Base-by-base conservation (phyloP, 352 stramenopile genomes). In the Labyrinthula sp. region DNA sequence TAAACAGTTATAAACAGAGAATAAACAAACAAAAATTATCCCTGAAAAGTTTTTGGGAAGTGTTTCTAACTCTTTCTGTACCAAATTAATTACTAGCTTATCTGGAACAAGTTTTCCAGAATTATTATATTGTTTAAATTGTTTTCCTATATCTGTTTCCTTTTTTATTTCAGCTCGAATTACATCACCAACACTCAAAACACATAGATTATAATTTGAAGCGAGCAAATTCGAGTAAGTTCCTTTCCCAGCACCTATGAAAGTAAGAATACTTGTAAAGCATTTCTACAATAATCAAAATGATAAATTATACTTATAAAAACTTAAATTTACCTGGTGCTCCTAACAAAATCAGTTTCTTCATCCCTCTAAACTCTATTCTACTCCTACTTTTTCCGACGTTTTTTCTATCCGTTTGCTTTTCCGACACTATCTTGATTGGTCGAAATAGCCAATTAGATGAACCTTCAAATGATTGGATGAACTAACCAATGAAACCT, bases 201-300 rank as follows among this genome's bases (percentile, higher is more conserved):
- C 79, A 27, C 75, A 75, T 56, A 85, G 79, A 41, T 75, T 50
- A 40, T 85, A 62, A 59, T 75, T 68, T 6, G 69, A 68, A n/a
- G 73, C 71, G 27, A 88, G 79, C 41, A 72, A 72, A 29, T 64
- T 71, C 21, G 75, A 73, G 54, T 85, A 88, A 31, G 76, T 88
- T 54, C 76, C 76, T 62, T 88, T 88, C 54, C 76, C 76, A 1
- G 75, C 73, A 39, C 76, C 72, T n/a, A n/a, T n/a, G n/a, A n/a
- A n/a, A n/a, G n/a, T n/a, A n/a, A n/a, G n/a, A n/a, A n/a, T n/a
- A n/a, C n/a, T n/a, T n/a, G n/a, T n/a, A n/a, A n/a, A n/a, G n/a
- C n/a, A n/a, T n/a, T n/a, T n/a, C n/a, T n/a, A n/a, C n/a, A n/a
- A n/a, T n/a, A n/a, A n/a, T n/a, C n/a, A n/a, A n/a, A n/a, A n/a